These are phyloP conservation scores for Priceomyces carsonii DNA, from an alignment of 805 yeast species.

Conservation along the genomic window DNA sequence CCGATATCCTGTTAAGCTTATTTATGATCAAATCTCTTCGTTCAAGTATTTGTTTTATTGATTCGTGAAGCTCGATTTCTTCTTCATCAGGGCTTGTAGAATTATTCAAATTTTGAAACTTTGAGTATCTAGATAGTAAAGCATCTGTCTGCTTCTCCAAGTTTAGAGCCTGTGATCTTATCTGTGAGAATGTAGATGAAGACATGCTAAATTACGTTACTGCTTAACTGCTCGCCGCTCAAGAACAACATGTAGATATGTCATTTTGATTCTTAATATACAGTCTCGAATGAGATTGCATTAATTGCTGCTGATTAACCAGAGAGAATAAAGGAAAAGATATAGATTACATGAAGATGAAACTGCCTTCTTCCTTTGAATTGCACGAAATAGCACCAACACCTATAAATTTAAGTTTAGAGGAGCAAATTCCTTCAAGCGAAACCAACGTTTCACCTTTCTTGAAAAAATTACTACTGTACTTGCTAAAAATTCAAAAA, in stretches of 20 bases:
- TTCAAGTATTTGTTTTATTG: slow-evolving; percentile 25
- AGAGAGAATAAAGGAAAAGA: no score
- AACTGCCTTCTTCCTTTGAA: no score
- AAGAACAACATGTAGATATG: no score
- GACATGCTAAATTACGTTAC: slow-evolving; percentile 20
- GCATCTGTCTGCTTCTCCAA: slow-evolving; percentile 72
- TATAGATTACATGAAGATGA: no score
- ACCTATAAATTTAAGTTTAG: slow-evolving; percentile 2
- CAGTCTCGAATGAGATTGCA: no score
- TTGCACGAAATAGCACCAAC: slow-evolving; percentile 3
- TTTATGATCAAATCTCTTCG: slow-evolving; percentile 54
- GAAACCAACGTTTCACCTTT: neutral
- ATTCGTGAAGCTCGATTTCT: slow-evolving; percentile 21
- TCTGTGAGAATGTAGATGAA: slow-evolving; percentile 60
- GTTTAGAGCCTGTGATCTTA: slow-evolving; percentile 65
- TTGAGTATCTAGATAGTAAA: slow-evolving; percentile 43
- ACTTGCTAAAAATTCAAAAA: slow-evolving; percentile 44
- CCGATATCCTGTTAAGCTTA: slow-evolving; percentile 53
- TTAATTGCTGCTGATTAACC: no score
- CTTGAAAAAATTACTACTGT: slow-evolving; percentile 12
- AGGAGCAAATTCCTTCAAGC: neutral
- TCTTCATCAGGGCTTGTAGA: slow-evolving; percentile 23
- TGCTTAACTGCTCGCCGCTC: no score
- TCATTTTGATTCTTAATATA: no score
- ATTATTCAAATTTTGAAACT: slow-evolving; percentile 23